Conservation (phyloP, 1,284 basidiomycete genomes). For the Agaricales sp. region DNA sequence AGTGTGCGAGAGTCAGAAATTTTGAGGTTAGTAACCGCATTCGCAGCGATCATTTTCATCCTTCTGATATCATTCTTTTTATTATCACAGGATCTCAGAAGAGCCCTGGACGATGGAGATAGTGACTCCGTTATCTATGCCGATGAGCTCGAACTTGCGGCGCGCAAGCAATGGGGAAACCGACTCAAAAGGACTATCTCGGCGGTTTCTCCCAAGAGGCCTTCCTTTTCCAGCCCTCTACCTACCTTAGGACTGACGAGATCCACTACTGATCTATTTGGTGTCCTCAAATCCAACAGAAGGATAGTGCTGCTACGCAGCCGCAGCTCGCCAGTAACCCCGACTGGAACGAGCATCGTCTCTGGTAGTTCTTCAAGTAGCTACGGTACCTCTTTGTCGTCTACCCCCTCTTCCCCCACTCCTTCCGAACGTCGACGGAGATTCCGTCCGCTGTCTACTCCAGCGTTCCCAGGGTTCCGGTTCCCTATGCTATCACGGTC, state of each 20-base stretch:
- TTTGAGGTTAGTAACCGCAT: not conserved
- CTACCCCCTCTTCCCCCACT: not conserved
- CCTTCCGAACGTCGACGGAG: not conserved
- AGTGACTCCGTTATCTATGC: not conserved
- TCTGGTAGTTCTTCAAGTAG: not conserved
- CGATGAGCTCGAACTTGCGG: not conserved
- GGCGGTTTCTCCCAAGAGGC: not conserved
- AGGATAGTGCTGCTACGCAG: not conserved
- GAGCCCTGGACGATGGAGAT: not conserved
- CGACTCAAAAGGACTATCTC: not conserved
- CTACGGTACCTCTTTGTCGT: not conserved
- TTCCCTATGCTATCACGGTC: not conserved
- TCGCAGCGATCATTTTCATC: not conserved
- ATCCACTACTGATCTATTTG: not conserved
- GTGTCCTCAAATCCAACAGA: not conserved
- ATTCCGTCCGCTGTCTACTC: not conserved
- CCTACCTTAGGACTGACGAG: not conserved
- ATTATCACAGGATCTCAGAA: not conserved
- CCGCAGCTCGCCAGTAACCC: not conserved
- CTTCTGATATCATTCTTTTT: not conserved
- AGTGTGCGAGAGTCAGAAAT: not conserved
- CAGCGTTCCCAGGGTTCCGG: not conserved
- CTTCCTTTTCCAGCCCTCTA: not conserved
- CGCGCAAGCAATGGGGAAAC: not conserved
- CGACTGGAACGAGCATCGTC: not conserved